phyloP scores from a whole-genome alignment of 805 yeast genomes.

The Candida coleopterorum region DNA sequence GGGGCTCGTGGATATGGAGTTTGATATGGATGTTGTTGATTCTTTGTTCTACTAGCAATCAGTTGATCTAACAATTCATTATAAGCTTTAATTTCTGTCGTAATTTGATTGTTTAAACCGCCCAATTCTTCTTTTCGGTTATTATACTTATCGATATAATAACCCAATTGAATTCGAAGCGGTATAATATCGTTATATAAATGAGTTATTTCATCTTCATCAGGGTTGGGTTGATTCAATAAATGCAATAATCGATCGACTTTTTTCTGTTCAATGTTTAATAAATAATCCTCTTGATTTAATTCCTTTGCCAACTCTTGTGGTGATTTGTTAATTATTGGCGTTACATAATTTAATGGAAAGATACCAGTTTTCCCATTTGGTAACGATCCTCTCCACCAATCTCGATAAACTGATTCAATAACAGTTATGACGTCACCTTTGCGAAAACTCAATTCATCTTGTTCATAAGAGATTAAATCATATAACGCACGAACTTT shows the following conservation, averaged over 20 bases:
- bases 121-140: constrained; percentile 73
- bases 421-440: constrained; percentile 87
- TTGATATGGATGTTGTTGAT: constrained; percentile 1
- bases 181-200: constrained; percentile 70
- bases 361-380: constrained; percentile 81
- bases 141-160: constrained; percentile 72
- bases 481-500: constrained; percentile 86
- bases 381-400: constrained; percentile 87
- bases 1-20: constrained; percentile 6
- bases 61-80: constrained; percentile 60
- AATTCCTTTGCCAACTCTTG: constrained; percentile 52
- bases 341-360: constrained; percentile 88
- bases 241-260: constrained; percentile 67
- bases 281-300: constrained; percentile 47
- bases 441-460: constrained; percentile 78
- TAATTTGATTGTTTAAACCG: constrained; percentile 64
- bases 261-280: constrained; percentile 46
- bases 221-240: constrained; percentile 23
- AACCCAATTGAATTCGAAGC: constrained; percentile 69
- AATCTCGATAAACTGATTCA: constrained; percentile 84
- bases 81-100: constrained; percentile 63
- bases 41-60: constrained; percentile 18
- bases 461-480: constrained; percentile 70
- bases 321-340: constrained; percentile 60
- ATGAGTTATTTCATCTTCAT: constrained; percentile 62